Evolutionary conservation across 2,329 filamentous ascomycete genomes (phyloP).

Genomic region (Trichoderma lentiforme): DNA sequence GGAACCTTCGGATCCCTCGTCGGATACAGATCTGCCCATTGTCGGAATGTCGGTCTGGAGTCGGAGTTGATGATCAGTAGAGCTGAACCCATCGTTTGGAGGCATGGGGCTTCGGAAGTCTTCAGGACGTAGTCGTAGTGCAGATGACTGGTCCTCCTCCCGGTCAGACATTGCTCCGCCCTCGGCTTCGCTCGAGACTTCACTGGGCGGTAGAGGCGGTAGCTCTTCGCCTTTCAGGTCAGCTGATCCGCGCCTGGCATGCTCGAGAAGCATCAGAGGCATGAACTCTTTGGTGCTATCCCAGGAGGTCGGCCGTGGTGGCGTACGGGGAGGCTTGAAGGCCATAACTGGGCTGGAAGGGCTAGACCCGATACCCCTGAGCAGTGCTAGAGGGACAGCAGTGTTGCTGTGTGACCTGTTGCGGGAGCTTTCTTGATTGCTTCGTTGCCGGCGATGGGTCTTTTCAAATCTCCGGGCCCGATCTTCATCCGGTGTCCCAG

Average conservation of each 20-base stretch:
- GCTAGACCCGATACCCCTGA: constrained; percentile 46
- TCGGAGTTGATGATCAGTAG: constrained; percentile 30
- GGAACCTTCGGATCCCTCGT: constrained; percentile 60
- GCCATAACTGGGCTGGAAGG: constrained; percentile 40
- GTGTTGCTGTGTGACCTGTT: constrained; percentile 53
- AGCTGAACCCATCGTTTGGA: neutral
- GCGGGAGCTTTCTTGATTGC: constrained; percentile 38
- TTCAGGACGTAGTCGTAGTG: constrained; percentile 27
- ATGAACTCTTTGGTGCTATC: constrained; percentile 68
- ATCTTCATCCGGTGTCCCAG: constrained; percentile 53
- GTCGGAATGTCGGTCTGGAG: constrained; percentile 40
- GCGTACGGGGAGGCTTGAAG: constrained; percentile 34
- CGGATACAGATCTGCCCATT: constrained; percentile 38
- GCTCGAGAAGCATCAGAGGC: constrained; percentile 79
- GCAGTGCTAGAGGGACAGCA: constrained; percentile 55
- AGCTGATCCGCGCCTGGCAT: constrained; percentile 40
- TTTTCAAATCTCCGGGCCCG: constrained; percentile 40
- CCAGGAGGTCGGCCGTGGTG: constrained; percentile 57
- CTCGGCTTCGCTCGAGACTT: constrained; percentile 28
- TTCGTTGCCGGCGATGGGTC: constrained; percentile 48
- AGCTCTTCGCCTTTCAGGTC: constrained; percentile 37
- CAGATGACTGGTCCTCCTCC: constrained; percentile 30
- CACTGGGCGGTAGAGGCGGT: constrained; percentile 49
- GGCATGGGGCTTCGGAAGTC: constrained; percentile 23
- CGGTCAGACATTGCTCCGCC: constrained; percentile 20